phyloP scores from a whole-genome alignment of 2,329 filamentous ascomycete species.

The Colletotrichum orbiculare region DNA sequence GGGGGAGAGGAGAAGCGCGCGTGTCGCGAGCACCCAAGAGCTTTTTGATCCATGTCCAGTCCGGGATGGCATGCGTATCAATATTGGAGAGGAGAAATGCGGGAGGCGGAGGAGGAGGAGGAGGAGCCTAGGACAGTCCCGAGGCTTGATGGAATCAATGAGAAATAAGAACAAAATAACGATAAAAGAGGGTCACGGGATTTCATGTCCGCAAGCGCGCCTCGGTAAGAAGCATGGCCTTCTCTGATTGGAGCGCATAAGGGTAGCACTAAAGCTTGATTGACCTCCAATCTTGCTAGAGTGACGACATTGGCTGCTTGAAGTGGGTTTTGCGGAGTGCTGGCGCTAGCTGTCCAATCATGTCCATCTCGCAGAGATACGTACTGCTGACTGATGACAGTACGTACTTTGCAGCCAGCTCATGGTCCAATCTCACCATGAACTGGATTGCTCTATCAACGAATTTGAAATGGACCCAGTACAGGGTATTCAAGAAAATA shows the following conservation, averaged over 20 bases:
- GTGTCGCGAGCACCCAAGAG: neutral
- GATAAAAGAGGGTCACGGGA: neutral
- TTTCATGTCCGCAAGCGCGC: neutral
- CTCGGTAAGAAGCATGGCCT: no score
- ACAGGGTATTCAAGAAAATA: no score
- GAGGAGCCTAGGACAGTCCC: slow-evolving; percentile 14
- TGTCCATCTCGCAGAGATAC: neutral
- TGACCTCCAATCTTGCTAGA: slow-evolving; percentile 6
- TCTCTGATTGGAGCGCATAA: slow-evolving; percentile 32
- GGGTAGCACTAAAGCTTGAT: slow-evolving; percentile 15
- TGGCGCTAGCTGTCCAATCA: no score
- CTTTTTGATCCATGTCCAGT: neutral
- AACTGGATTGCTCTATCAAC: no score
- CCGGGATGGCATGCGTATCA: slow-evolving; percentile 4
- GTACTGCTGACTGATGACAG: neutral
- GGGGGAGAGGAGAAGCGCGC: neutral
- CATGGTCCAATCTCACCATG: neutral
- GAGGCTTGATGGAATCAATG: neutral
- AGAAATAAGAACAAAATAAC: neutral
- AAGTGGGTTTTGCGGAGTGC: neutral
- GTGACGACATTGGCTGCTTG: slow-evolving; percentile 22
- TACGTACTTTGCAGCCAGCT: neutral
- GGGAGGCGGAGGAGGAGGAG: no score
- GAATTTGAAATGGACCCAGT: no score
- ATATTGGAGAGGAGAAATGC: neutral